Percentiles rank a stretch among this genome's conserved stretches.
Evolutionary conservation across 352 stramenopile genomes (phyloP).

Genomic region (Aphanomyces invadans): DNA sequence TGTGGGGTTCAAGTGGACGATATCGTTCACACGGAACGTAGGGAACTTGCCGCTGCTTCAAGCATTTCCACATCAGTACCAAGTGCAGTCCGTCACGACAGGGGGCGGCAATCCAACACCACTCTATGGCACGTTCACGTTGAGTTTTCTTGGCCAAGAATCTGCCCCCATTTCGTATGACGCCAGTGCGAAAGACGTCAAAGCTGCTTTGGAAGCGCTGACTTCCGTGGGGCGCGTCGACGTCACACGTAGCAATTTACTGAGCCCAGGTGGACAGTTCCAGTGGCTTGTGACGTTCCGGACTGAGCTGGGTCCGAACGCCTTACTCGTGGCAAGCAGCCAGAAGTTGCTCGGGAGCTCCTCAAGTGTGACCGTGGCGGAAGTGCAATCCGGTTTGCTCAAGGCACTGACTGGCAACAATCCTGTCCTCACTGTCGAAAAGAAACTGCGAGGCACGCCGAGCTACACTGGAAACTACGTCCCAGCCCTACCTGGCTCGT

Average conservation of each 20-base stretch:
- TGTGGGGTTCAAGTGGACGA: conserved; percentile 87
- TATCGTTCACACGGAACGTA: conserved; percentile 94
- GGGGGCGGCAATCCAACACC: conserved; percentile 89
- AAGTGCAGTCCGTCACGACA: conserved; percentile 90
- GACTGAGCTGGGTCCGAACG: conserved; percentile 71
- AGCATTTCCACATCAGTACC: conserved; percentile 83
- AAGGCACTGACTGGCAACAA: conserved; percentile 75
- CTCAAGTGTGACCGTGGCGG: conserved; percentile 41
- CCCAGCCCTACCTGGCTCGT: conserved; percentile 56
- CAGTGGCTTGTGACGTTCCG: conserved; percentile 93
- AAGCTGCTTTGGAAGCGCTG: conserved; percentile 83
- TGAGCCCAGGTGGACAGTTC: conserved; percentile 78
- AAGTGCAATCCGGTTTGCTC: conserved; percentile 55
- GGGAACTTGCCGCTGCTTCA: conserved; percentile 90
- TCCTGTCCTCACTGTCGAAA: conserved; percentile 61
- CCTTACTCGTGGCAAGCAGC: conserved; percentile 41
- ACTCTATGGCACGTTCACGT: conserved; percentile 81
- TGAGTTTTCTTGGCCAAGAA: conserved; percentile 72
- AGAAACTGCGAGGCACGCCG: conserved; percentile 88
- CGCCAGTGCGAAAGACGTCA: conserved; percentile 72
- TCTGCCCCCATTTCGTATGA: conserved; percentile 83
- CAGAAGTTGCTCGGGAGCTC: conserved; percentile 49
- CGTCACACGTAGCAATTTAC: conserved; percentile 61
- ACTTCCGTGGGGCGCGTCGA: conserved; percentile 85
- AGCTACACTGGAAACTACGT: conserved; percentile 90